Base-by-base conservation (phyloP, 768 basidiomycete species). In the Imleria badia region DNA sequence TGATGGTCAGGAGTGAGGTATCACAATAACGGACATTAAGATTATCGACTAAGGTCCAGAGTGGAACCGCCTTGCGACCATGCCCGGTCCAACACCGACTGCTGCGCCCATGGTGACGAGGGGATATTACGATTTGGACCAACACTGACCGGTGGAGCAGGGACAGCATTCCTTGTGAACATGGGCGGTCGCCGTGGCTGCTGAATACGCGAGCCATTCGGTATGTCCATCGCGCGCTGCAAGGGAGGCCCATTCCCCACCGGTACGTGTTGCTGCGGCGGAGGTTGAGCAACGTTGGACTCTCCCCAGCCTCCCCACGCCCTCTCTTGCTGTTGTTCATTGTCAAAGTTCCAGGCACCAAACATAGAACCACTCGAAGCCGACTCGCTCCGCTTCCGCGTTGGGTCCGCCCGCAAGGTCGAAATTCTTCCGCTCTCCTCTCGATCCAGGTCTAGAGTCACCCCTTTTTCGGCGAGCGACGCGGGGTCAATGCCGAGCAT, bases 401-500 rank as follows among this genome's bases (percentile, higher is more conserved):
- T 20, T 26, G 39, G 58, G 30, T 60, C 68, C 41, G 38, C 9
- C 40, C 61, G 67, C 48, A 66, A 40, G 0, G 65, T 58, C 4
- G 58, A 66, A 48, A 66, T 72, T 23, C 77, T 45, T 43, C 71
- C 73, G 51, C 73, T 78, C 65, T 79, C 74, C 41, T 82, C 79
- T 47, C 78, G 68, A 53, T 66, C 70, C 52, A 74, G 59, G 51
- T 85, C 83, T 30, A 83, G 52, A 0, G 70, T 73, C 39, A 88
- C 72, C 10, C 86, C 84, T 42, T 76, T 77, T 41, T 77, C 78
- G 2, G 72, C 71, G 49, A 87, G 75, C 38, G 74, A 78, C 23
- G 70, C 78, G 34, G 76, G 69, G 69, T 90, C 87, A 56, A 98
- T 93, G 17, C 82, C 84, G 43, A 99, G 74, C 71, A 89, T 68